Conservation (phyloP, 768 basidiomycete species). For the Calocera viscosa region DNA sequence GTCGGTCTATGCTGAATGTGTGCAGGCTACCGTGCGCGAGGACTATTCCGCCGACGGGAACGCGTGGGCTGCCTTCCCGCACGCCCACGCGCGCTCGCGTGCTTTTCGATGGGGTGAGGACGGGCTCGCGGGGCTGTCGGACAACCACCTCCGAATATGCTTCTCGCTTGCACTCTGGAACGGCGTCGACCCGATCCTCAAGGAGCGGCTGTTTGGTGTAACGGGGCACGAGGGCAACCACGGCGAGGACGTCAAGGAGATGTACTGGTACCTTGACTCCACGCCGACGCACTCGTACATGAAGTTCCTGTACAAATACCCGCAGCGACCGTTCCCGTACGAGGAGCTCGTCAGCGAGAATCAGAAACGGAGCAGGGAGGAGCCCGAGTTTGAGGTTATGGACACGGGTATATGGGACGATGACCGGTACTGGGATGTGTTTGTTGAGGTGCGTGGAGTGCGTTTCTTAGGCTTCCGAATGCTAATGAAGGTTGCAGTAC, state of each 20-base stretch:
- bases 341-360: slow-evolving; percentile 85
- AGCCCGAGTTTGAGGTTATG: slow-evolving; percentile 83
- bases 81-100: slow-evolving; percentile 82
- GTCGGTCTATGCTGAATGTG: slow-evolving; percentile 14
- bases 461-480: not conserved
- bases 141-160: slow-evolving; percentile 91
- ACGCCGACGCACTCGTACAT: slow-evolving; percentile 99
- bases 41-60: slow-evolving; percentile 96
- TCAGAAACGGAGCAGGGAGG: slow-evolving; percentile 66
- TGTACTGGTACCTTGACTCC: slow-evolving; percentile 97
- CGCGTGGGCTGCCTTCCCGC: slow-evolving; percentile 91
- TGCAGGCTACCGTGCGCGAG: slow-evolving; percentile 85
- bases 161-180: slow-evolving; percentile 91
- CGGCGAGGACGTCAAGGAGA: slow-evolving; percentile 97
- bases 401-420: slow-evolving; percentile 87
- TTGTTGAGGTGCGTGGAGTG: slow-evolving; percentile 64
- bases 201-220: slow-evolving; percentile 91
- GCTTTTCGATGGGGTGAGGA: slow-evolving; percentile 99
- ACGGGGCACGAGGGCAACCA: slow-evolving; percentile 98
- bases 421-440: slow-evolving; percentile 96
- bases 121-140: slow-evolving; percentile 91
- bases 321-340: slow-evolving; percentile 84
- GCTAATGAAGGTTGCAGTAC: slow-evolving; percentile 44
- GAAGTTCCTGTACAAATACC: slow-evolving; percentile 99
- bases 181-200: slow-evolving; percentile 82